Conservation (phyloP, 257 asterid species). For the Ilex asprella region DNA sequence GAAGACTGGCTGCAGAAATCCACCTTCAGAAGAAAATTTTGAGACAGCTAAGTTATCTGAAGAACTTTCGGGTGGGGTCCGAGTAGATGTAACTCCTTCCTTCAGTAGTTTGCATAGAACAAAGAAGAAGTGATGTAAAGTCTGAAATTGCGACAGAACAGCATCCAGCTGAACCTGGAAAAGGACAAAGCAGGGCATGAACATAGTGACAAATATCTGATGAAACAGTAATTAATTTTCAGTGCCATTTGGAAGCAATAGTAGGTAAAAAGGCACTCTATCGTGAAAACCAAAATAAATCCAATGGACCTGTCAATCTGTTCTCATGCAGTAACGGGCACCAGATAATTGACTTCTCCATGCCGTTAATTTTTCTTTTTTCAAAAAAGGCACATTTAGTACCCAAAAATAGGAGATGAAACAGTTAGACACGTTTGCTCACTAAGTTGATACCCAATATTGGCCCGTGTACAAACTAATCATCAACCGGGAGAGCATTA, state of each 20-base stretch:
- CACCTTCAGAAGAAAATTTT: slow-evolving; percentile 64
- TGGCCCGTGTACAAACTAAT: too few relatives aligned
- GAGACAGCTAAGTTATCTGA: slow-evolving; percentile 31
- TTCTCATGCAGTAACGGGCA: too few relatives aligned
- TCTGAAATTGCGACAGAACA: slow-evolving; percentile 62
- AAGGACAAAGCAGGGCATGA: slow-evolving; percentile 1
- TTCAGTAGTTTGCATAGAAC: slow-evolving; percentile 74
- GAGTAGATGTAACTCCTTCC: slow-evolving; percentile 59
- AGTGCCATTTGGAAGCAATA: not conserved
- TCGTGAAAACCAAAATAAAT: too few relatives aligned
- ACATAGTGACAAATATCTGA: not conserved
- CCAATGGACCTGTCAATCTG: too few relatives aligned
- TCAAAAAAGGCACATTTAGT: too few relatives aligned
- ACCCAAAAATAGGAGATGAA: too few relatives aligned
- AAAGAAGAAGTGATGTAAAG: slow-evolving; percentile 85
- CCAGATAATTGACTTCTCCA: too few relatives aligned
- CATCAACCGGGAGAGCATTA: too few relatives aligned
- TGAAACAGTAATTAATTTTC: not conserved
- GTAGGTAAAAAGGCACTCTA: too few relatives aligned
- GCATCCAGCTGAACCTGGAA: slow-evolving; percentile 75
- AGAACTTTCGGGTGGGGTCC: slow-evolving; percentile 20
- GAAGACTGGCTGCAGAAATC: slow-evolving; percentile 59
- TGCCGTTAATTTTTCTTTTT: too few relatives aligned
- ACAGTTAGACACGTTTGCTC: too few relatives aligned
- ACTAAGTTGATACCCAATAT: too few relatives aligned